Evolutionary conservation across 805 yeast species (phyloP).

Genomic region (Wickerhamiella shivajii): DNA sequence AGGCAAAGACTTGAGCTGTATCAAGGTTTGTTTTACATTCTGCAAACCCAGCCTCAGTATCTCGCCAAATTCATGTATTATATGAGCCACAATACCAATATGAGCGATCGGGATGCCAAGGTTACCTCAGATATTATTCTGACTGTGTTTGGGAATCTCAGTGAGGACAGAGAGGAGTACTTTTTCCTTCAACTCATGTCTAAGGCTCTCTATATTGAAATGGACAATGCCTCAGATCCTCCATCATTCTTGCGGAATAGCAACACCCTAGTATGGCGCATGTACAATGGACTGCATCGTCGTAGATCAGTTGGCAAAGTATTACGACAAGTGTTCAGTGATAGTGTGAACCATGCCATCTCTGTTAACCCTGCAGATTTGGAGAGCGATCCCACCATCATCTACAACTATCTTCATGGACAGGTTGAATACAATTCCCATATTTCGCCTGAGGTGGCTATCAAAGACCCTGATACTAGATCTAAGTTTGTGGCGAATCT

Average conservation of each 20-base stretch:
- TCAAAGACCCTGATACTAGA: slow-evolving; percentile 65
- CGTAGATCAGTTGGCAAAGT: slow-evolving; percentile 25
- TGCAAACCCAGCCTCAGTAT: slow-evolving; percentile 74
- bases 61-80: slow-evolving; percentile 36
- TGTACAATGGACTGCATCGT: slow-evolving; percentile 29
- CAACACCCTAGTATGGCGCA: slow-evolving; percentile 30
- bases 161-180: slow-evolving; percentile 53
- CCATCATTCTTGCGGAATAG: slow-evolving; percentile 15
- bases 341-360: slow-evolving; percentile 23
- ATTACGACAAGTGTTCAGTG: slow-evolving; percentile 26
- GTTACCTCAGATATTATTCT: slow-evolving; percentile 22
- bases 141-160: slow-evolving; percentile 24
- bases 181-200: slow-evolving; percentile 47
- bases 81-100: slow-evolving; percentile 15
- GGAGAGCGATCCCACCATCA: slow-evolving; percentile 62
- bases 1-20: slow-evolving; percentile 44
- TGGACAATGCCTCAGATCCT: slow-evolving; percentile 9
- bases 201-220: slow-evolving; percentile 3
- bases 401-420: slow-evolving; percentile 14
- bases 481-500: slow-evolving; percentile 55
- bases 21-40: slow-evolving; percentile 63
- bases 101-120: slow-evolving; percentile 24
- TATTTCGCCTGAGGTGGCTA: slow-evolving; percentile 50
- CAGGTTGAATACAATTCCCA: slow-evolving; percentile 24
- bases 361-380: slow-evolving; percentile 35